phyloP scores from a whole-genome alignment of 306 rosid species.

The Dalbergia oliveri region DNA sequence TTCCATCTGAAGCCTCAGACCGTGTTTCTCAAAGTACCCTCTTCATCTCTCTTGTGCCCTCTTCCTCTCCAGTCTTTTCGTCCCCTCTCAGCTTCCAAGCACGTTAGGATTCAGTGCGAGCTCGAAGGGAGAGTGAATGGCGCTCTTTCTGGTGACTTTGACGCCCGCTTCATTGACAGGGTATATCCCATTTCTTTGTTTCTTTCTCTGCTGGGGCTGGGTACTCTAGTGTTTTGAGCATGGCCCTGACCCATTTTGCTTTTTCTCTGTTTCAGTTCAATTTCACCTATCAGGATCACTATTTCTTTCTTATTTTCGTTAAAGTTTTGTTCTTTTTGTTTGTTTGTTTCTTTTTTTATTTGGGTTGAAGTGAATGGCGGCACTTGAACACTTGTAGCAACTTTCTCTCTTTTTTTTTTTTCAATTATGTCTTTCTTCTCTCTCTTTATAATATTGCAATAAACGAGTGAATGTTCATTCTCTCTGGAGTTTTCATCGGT shows the following conservation, averaged over 20 bases:
- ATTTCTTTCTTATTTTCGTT: not conserved
- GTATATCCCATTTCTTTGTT: constrained; percentile 38
- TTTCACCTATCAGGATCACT: constrained; percentile 3
- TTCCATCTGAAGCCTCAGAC: constrained; percentile 47
- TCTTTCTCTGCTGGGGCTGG: not conserved
- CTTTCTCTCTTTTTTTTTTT: not conserved
- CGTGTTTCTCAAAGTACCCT: constrained; percentile 46
- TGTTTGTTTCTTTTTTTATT: not conserved
- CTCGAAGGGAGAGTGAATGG: constrained; percentile 77
- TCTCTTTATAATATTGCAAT: not conserved
- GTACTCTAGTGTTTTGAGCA: not conserved
- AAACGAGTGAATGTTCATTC: not conserved
- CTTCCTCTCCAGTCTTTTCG: constrained; percentile 44
- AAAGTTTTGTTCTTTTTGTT: not conserved
- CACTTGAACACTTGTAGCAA: constrained; percentile 25
- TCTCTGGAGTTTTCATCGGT: not conserved
- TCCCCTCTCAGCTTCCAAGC: constrained; percentile 52
- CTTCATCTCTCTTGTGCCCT: constrained; percentile 17
- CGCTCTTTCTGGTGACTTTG: constrained; percentile 75
- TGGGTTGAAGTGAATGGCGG: not conserved
- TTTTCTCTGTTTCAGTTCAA: constrained; percentile 27
- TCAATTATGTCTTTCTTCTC: not conserved
- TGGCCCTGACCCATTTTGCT: not conserved
- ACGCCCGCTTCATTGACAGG: constrained; percentile 82
- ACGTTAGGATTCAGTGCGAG: constrained; percentile 68